These are phyloP conservation scores for Solanum etuberosum DNA, from an alignment of 257 asterid species.

Conservation along the genomic window DNA sequence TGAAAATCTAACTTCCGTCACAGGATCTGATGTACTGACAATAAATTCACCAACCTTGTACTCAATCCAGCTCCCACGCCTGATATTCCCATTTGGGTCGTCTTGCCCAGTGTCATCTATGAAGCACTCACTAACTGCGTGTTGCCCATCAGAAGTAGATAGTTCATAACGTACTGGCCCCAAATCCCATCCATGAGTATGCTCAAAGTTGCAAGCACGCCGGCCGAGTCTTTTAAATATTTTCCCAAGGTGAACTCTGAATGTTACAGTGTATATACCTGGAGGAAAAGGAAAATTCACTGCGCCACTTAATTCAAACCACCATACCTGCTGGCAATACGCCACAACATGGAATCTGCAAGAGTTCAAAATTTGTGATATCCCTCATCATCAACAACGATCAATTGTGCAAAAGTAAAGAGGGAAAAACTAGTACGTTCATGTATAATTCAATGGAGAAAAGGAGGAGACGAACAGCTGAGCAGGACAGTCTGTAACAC, in stretches of 20 bases:
- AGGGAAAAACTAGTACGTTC: not conserved
- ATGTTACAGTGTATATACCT: conserved; percentile 63
- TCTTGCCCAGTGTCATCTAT: conserved; percentile 57
- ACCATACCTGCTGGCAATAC: conserved; percentile 93
- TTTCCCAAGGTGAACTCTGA: conserved; percentile 77
- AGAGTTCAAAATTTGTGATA: not conserved
- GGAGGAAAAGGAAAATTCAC: conserved; percentile 88
- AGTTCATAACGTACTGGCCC: conserved; percentile 69
- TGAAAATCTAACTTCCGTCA: conserved; percentile 64
- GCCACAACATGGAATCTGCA: conserved; percentile 79
- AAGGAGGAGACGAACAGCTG: not conserved
- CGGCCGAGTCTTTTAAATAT: conserved; percentile 76
- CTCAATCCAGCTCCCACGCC: conserved; percentile 88
- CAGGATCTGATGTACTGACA: conserved; percentile 47
- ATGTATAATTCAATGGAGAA: not conserved
- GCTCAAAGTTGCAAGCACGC: conserved; percentile 72
- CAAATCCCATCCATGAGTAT: conserved; percentile 91
- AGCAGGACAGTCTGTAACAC: not conserved
- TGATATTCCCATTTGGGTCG: conserved; percentile 38
- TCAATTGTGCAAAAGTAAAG: not conserved
- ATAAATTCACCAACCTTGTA: conserved; percentile 85
- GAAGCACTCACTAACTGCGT: conserved; percentile 55
- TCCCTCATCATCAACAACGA: not conserved
- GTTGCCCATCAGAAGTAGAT: conserved; percentile 91
- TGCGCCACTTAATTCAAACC: conserved; percentile 84